Percentiles rank a stretch among this genome's conserved stretches.
phyloP scores from a whole-genome alignment of 2,329 filamentous ascomycete species.

The Pseudocercospora cruenta region DNA sequence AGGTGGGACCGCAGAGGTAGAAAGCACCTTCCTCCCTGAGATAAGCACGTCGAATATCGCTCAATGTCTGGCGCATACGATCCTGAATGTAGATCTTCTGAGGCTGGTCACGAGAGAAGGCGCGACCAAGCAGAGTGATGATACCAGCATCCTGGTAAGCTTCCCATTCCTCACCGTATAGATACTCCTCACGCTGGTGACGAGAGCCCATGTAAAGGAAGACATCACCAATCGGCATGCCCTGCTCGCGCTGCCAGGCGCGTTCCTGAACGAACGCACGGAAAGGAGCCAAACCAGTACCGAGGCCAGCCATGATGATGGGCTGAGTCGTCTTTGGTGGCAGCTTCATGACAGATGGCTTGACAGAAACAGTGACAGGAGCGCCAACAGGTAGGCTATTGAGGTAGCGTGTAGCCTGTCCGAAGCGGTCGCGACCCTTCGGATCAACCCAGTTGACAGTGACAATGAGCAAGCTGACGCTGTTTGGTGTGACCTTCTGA shows the following conservation, averaged over 20 bases:
- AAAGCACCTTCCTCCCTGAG: constrained; percentile 86
- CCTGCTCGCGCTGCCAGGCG: constrained; percentile 95
- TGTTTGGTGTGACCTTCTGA: constrained; percentile 87
- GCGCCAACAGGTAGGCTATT: constrained; percentile 74
- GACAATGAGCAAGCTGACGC: constrained; percentile 94
- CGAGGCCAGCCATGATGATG: constrained; percentile 98
- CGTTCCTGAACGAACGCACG: constrained; percentile 98
- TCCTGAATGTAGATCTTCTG: constrained; percentile 99
- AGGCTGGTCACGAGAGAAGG: constrained; percentile 94
- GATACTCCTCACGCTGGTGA: constrained; percentile 97
- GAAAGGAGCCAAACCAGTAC: constrained; percentile 97
- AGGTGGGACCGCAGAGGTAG: constrained; percentile 96
- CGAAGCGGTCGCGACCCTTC: constrained; percentile 83
- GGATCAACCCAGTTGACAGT: constrained; percentile 95
- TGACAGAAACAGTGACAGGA: constrained; percentile 87
- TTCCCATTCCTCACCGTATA: constrained; percentile 99
- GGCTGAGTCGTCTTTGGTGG: constrained; percentile 83
- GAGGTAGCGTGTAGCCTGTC: constrained; percentile 91
- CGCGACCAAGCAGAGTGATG: constrained; percentile 88
- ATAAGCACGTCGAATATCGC: constrained; percentile 83
- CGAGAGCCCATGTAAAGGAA: constrained; percentile 95
- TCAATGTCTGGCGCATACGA: constrained; percentile 86
- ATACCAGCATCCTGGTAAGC: constrained; percentile 94
- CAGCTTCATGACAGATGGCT: constrained; percentile 99
- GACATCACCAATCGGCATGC: constrained; percentile 90